Evolutionary conservation across 129 eudicot species (phyloP), one percentile per base, ranked within the genome.

Genomic region (Flaveria robusta): DNA sequence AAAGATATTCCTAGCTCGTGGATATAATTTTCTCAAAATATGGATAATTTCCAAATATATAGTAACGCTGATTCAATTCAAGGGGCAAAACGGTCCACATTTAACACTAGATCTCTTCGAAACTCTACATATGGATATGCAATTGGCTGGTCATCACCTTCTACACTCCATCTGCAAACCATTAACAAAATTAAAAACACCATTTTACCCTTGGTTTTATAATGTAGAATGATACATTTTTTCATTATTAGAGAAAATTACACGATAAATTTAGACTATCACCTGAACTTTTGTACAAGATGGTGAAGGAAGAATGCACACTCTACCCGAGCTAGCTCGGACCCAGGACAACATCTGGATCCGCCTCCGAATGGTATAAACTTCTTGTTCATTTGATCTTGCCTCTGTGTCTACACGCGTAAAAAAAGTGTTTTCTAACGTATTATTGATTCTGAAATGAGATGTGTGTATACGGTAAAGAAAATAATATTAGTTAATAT

Each of bases 351-450:
- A 73, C 86, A 86, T 66, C 97, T 83, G 59, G 92, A 73, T 50
- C 97, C 97, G 59, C 97, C 97, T 6, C 97, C 97, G 80, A 91
- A 91, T 1, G 97, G 97, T 41, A 83, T 91, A 43, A 91, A 88
- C 66, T 84, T 91, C 83, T 91, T 91, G 83, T 90, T 80, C 16
- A 79, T 83, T 76, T 88, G 91, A 72, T 91, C 93, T 80, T 84
- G 85, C 27, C 49, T 73, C 81, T 88, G 85, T 4, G 80, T 31
- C 74, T 66, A 43, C 64, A 67, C 1, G 42, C 14, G 26, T 31
- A 24, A 11, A 58, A n/a, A 16, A 9, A 72, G 19, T 15, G 14
- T 43, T 34, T 41, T 8, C 4, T 23, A 74, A 41, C 31, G 20
- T 29, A 52, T 16, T 2, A 3, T 4, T 37, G 58, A 2, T 51